A percentile compares a stretch with the other conserved stretches of the same genome.
Conservation (phyloP, 371 early-diverging fungal species). For the Blakeslea trispora region DNA sequence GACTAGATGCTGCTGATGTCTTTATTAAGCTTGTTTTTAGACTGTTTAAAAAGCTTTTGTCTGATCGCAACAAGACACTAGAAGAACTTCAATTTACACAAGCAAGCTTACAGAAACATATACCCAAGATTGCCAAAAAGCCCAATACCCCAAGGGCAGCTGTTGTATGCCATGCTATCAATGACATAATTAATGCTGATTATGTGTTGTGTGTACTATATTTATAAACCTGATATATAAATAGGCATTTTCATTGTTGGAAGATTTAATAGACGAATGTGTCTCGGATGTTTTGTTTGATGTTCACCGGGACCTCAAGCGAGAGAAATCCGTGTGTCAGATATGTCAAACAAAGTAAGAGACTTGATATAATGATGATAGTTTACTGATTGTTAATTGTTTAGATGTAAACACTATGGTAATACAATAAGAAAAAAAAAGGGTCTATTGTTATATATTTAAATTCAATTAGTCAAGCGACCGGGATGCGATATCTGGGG, state of each 20-base stretch:
- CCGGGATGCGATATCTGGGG: constrained; percentile 77
- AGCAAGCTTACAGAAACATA: constrained; percentile 31
- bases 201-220: too few species aligned
- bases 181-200: background rate
- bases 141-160: constrained; percentile 30
- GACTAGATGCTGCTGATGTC: background rate
- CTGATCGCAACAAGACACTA: constrained; percentile 42
- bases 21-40: constrained; percentile 17
- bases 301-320: constrained; percentile 64
- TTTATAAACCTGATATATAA: too few species aligned
- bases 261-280: constrained; percentile 68
- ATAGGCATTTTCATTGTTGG: constrained; percentile 48
- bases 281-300: constrained; percentile 68
- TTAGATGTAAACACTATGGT: constrained; percentile 38
- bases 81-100: constrained; percentile 45
- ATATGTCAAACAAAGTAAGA: constrained; percentile 69
- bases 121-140: constrained; percentile 17
- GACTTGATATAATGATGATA: constrained; percentile 1
- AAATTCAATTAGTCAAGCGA: constrained; percentile 32
- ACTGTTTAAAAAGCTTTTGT: constrained; percentile 35
- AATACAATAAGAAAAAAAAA: constrained; percentile 8
- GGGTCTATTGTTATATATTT: constrained; percentile 4
- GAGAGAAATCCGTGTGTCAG: constrained; percentile 60
- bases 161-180: constrained; percentile 29
- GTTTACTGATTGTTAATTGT: too few species aligned